Evolutionary conservation across 352 stramenopile species (phyloP), one percentile per base, ranked within the genome.

Genomic region (Pythium folliculosum): DNA sequence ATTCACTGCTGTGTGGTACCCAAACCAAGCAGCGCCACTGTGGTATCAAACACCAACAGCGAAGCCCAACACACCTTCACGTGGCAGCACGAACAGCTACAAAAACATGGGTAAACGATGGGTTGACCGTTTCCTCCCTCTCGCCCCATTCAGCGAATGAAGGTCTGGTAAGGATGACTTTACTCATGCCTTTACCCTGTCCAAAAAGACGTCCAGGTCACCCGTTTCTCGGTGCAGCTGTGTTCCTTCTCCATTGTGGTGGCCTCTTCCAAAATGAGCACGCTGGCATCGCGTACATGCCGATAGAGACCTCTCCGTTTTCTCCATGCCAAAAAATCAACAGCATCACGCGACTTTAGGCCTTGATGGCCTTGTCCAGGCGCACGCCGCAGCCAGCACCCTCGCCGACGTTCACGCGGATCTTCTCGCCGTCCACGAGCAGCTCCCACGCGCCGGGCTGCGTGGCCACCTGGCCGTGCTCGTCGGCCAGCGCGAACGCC

Each of bases 391-490:
- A 62, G 19, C 55, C 40, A 2, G 25, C 38, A 16, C 37, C 55
- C 8, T 27, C 48, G 35, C 48, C 58, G 22, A 57, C 56, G 13
- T 35, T 30, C 3, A 65, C 19, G 5, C 38, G 30, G 13, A 63
- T 23, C 10, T 44, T 43, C 25, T 48, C 27, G 44, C 53, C 40
- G 5, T 69, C 66, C 10, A 73, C 45, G 23, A 21, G 27, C 17
- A 76, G 50, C 40, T 63, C 59, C 82, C 82, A 91, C 30, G 62
- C 74, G n/a, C 82, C 82, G 40, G 63, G 19, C 19, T 74, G 57
- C 25, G 76, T 63, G 21, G 67, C 56, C 72, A 72, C 84, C 22
- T 76, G 57, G 12, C 82, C 82, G 5, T 69, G 22, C 30, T 72
- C 73, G 48, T 77, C 67, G 0, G 77, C 77, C 5, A 89, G 58